These are phyloP conservation scores for Quercus bicolor DNA, from an alignment of 306 rosid genomes.

Conservation along the genomic window DNA sequence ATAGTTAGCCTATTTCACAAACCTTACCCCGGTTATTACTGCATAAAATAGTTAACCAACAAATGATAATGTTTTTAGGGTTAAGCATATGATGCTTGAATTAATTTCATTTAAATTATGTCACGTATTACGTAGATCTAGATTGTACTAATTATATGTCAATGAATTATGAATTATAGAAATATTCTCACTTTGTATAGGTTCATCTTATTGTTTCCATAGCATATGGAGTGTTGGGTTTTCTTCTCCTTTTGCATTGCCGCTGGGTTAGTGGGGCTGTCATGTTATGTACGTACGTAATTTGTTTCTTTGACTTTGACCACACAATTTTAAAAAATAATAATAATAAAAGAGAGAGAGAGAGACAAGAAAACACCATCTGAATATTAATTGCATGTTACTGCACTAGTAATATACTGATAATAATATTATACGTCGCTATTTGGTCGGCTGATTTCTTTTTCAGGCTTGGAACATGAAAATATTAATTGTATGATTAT, in stretches of 20 bases:
- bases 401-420: too few species aligned
- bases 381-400: neutral
- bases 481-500: neutral
- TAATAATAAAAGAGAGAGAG: neutral
- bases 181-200: too few species aligned
- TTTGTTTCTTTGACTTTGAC: neutral
- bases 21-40: too few species aligned
- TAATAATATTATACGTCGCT: neutral
- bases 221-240: neutral
- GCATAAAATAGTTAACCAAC: too few species aligned
- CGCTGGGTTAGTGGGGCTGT: neutral
- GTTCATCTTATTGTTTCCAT: too few species aligned
- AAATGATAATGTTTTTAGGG: too few species aligned
- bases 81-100: too few species aligned
- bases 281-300: neutral
- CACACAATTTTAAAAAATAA: neutral
- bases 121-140: too few species aligned
- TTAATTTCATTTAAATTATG: too few species aligned
- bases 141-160: too few species aligned
- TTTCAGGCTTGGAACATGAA: neutral
- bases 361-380: neutral
- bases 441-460: neutral
- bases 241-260: neutral
- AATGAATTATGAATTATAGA: too few species aligned
- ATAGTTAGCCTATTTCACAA: too few species aligned